phyloP scores from a whole-genome alignment of 2,329 filamentous ascomycete genomes.

The Diaporthe humulicola region DNA sequence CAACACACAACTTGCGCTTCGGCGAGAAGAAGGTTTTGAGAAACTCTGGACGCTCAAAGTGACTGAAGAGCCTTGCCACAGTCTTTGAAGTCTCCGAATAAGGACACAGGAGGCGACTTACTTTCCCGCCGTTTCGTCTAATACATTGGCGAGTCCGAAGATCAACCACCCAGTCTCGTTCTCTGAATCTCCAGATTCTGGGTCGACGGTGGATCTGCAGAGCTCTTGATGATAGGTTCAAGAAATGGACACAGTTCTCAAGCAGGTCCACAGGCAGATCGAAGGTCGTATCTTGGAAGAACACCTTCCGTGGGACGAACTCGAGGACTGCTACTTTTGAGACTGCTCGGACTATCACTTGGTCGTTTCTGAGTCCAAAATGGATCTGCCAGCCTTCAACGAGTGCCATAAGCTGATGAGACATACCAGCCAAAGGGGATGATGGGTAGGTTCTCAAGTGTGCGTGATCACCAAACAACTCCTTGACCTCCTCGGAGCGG shows the following conservation, averaged over 20 bases:
- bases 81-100: slow-evolving; percentile 54
- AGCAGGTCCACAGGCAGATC: slow-evolving; percentile 67
- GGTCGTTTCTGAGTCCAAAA: slow-evolving; percentile 60
- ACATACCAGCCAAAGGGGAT: slow-evolving; percentile 66
- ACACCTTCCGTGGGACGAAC: slow-evolving; percentile 50
- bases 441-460: slow-evolving; percentile 67
- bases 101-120: slow-evolving; percentile 60
- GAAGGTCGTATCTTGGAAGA: slow-evolving; percentile 45
- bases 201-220: slow-evolving; percentile 66
- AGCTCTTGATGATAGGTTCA: slow-evolving; percentile 56
- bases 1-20: slow-evolving; percentile 53
- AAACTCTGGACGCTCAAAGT: slow-evolving; percentile 60
- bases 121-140: background rate
- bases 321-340: slow-evolving; percentile 47
- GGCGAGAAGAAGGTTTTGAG: slow-evolving; percentile 62
- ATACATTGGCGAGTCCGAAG: slow-evolving; percentile 42
- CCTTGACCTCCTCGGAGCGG: slow-evolving; percentile 55
- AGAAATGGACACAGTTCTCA: slow-evolving; percentile 70
- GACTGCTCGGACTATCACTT: slow-evolving; percentile 59
- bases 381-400: slow-evolving; percentile 62
- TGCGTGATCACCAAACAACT: slow-evolving; percentile 65
- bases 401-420: slow-evolving; percentile 55
- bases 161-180: slow-evolving; percentile 52
- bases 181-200: slow-evolving; percentile 46
- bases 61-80: slow-evolving; percentile 59